Evolutionary conservation across 208 protist species (phyloP).

Genomic region (Crithidia acanthocephali): DNA sequence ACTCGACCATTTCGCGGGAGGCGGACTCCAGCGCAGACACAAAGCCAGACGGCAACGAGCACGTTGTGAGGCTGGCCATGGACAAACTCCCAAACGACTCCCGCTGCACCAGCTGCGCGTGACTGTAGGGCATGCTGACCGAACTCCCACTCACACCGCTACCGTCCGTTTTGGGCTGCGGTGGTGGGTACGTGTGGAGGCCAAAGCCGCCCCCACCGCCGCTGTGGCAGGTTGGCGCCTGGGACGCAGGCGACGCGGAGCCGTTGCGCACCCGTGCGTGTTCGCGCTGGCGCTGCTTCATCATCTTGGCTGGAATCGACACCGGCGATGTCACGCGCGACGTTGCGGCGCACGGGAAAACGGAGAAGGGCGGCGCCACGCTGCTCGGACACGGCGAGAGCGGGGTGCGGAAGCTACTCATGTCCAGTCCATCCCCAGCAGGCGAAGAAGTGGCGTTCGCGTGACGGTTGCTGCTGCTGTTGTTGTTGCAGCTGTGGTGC

Average conservation of each 20-base stretch:
- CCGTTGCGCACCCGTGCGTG: slow-evolving; percentile 7
- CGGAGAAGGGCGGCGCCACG: slow-evolving; percentile 41
- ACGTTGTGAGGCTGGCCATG: not conserved
- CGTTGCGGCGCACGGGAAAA: slow-evolving; percentile 27
- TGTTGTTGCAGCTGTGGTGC: not conserved
- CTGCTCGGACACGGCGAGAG: slow-evolving; percentile 44
- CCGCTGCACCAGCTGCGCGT: not conserved
- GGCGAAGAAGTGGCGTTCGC: not conserved
- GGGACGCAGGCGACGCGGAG: slow-evolving; percentile 4
- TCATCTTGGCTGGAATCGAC: slow-evolving; percentile 17
- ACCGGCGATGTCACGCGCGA: slow-evolving; percentile 16
- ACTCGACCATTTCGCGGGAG: not conserved
- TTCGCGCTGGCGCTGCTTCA: slow-evolving; percentile 18
- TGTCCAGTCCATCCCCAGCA: slow-evolving; percentile 1
- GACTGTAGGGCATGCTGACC: not conserved
- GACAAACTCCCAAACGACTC: slow-evolving; percentile 11
- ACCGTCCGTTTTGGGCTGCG: not conserved
- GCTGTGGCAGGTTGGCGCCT: not conserved
- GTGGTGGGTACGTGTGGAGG: too few species aligned
- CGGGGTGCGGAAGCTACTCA: slow-evolving; percentile 26
- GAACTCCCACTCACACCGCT: not conserved
- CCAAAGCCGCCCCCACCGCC: not conserved
- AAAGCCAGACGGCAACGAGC: not conserved
- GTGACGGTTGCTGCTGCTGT: not conserved
- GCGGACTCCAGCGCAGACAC: not conserved